Base-by-base conservation (phyloP, 2,329 filamentous ascomycete genomes). In the Pestalotiopsis sp. region DNA sequence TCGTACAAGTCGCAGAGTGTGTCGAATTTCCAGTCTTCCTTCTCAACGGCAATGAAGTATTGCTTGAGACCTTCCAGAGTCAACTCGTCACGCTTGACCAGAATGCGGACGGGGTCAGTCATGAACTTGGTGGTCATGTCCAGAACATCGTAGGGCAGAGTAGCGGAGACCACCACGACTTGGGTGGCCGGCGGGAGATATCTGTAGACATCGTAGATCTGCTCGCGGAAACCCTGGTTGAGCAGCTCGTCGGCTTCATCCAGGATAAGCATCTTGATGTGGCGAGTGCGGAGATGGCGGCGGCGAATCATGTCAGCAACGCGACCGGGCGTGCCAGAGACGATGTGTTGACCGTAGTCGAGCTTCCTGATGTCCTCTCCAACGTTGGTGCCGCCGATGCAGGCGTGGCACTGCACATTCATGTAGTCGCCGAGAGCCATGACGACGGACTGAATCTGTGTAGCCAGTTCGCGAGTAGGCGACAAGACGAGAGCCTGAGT, bases 391-490 rank as follows among this genome's bases (percentile, higher is more conserved):
- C 96, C 96, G 74, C 96, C 96, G 77, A 99, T 98, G 82, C 96
- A 99, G 69, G 96, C 95, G 77, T 99, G 96, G 84, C 96, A 99
- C 83, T 99, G 95, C 3, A 99, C 94, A 79, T 98, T 98, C 96
- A 99, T 98, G 86, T 98, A 99, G 82, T 99, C 96, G 73, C 96
- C 96, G n/a, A 99, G 89, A n/a, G 96, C 96, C 91, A 98, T 97
- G 75, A 99, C 93, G 69, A 99, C 96, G 45, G 94, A 97, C 83
- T 99, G 96, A 73, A 99, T 99, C 83, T 99, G 96, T 36, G 95
- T 98, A 60, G 96, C 96, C 73, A 99, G 86, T 87, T 99, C 96
- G 79, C 96, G 94, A 23, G 95, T 98, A 2, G 96, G 96, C 3
- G 96, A 98, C 9, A 99, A 90, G 11, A 99, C 95, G 59, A 99